Evolutionary conservation across 1,284 basidiomycete genomes (phyloP).

Genomic region (Violaceomyces palustris): DNA sequence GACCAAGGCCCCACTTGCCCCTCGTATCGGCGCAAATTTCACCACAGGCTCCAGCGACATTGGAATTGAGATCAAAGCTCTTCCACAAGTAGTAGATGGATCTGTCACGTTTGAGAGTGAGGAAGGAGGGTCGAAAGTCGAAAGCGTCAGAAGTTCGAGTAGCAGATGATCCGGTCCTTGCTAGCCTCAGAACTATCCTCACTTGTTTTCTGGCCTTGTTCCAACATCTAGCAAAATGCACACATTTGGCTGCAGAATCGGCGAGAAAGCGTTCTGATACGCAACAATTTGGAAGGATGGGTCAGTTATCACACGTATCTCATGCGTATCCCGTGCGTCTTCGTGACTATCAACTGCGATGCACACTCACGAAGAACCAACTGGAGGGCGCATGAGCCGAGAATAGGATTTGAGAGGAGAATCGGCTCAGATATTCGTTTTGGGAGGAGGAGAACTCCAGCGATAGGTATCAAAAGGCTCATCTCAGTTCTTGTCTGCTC

Average conservation of each 20-base stretch:
- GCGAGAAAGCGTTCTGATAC: conserved; percentile 42
- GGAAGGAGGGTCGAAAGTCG: too few relatives aligned
- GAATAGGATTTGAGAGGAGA: conserved; percentile 10
- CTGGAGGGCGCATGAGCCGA: conserved; percentile 41
- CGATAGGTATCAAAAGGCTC: neutral
- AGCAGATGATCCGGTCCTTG: too few relatives aligned
- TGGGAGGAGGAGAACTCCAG: neutral
- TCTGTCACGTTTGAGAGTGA: conserved; percentile 10
- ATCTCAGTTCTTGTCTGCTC: conserved; percentile 89
- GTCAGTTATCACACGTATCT: too few relatives aligned
- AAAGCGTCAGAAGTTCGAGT: too few relatives aligned
- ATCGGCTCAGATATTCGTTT: neutral
- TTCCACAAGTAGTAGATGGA: conserved; percentile 95
- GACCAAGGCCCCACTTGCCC: conserved; percentile 58
- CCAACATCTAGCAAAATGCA: conserved; percentile 89
- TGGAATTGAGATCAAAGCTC: conserved; percentile 69
- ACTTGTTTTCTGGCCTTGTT: too few relatives aligned
- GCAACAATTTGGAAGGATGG: conserved; percentile 5
- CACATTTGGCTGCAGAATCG: conserved; percentile 69
- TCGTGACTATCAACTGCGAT: too few relatives aligned
- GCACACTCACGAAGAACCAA: conserved; percentile 60
- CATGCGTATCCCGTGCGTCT: too few relatives aligned
- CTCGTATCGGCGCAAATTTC: conserved; percentile 52
- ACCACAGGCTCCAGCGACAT: conserved; percentile 89
- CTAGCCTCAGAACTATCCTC: too few relatives aligned